A percentile compares a stretch with the other conserved stretches of the same genome.
phyloP scores from a whole-genome alignment of 805 yeast species.

The Ogataea pini region DNA sequence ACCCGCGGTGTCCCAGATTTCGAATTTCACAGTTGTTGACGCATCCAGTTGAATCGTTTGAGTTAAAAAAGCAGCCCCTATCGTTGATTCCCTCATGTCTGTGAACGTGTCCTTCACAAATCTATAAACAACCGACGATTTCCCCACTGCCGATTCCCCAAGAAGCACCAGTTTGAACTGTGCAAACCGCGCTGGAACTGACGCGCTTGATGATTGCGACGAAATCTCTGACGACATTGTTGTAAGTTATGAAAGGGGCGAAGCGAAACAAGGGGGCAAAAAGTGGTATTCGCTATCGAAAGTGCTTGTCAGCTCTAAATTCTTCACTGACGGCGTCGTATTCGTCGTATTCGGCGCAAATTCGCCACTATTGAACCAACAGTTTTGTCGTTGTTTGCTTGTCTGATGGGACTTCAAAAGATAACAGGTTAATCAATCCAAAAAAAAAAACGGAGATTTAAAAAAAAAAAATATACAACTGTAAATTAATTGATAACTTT shows the following conservation, averaged over 20 bases:
- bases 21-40: conserved; percentile 61
- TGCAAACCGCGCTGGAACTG: conserved; percentile 38
- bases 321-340: neutral
- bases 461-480: neutral
- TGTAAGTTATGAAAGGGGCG: neutral
- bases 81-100: conserved; percentile 74
- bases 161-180: conserved; percentile 62
- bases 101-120: conserved; percentile 75
- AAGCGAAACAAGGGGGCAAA: neutral
- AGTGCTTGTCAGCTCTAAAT: no score
- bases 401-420: neutral
- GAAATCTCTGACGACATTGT: conserved; percentile 11
- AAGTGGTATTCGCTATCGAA: neutral
- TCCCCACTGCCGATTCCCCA: conserved; percentile 71
- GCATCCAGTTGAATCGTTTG: conserved; percentile 61
- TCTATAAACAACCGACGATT: conserved; percentile 64
- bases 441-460: neutral
- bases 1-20: conserved; percentile 88
- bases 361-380: neutral
- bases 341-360: neutral
- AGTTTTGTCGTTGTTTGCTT: neutral
- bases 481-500: neutral
- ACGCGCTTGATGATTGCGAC: conserved; percentile 21
- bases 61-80: conserved; percentile 82
- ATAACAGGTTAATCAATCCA: neutral